Evolutionary conservation across 352 stramenopile species (phyloP), one percentile per base, ranked within the genome.

Genomic region (Globisporangium alternatum): DNA sequence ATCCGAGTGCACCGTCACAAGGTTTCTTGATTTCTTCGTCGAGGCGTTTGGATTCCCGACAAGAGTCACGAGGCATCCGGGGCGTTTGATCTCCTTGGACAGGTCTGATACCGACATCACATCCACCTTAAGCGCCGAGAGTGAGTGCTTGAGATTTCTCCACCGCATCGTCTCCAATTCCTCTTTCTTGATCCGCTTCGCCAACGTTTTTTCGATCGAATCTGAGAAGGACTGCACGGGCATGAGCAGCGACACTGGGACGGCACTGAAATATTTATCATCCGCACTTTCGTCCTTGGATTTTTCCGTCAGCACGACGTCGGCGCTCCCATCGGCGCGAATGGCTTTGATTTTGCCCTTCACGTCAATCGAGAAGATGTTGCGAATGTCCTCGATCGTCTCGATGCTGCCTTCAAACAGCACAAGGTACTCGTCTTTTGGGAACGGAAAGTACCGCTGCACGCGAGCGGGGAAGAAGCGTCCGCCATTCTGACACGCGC

Each of bases 381-480:
- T 74, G 19, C 77, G 73, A n/a, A 91, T 47, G 51, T 89, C 78
- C 30, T 83, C 68, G 48, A 91, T 85, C 10, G 69, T 81, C 25
- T 89, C 72, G 19, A 91, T 69, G 13, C 39, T 65, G 60, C 75
- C 70, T 60, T 91, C 83, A 59, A 90, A 91, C 22, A 67, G 53
- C 6, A 91, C 74, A 8, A 78, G 54, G 49, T 90, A 91, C 12
- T 67, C 65, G 31, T 89, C 77, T 1, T 56, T 3, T 3, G 77
- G 77, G 31, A 81, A 89, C 13, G 79, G 74, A 5, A 72, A 68
- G 49, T 88, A 90, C 12, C 75, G 67, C 53, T 75, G 72, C 17
- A 91, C 68, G 41, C 77, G 75, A 15, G 77, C 83, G 0, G 80
- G 79, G 55, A 84, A 83, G 62, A 84, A 91, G 1, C 80, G 77